These are phyloP conservation scores for Cytospora leucostoma DNA, from an alignment of 2,329 filamentous ascomycete genomes.

Conservation along the genomic window DNA sequence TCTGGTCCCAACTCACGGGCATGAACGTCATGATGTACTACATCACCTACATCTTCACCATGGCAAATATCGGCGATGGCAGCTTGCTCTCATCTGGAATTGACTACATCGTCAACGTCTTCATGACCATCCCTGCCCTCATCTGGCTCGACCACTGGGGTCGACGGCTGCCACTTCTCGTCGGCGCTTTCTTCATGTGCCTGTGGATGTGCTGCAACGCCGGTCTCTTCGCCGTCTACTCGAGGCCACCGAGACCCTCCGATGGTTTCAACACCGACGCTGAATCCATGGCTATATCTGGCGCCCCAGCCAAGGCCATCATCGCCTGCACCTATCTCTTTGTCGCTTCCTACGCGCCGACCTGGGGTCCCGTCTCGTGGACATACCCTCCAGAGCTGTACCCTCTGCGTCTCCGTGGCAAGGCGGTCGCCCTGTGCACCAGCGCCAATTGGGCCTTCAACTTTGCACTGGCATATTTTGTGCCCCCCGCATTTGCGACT, in stretches of 20 bases:
- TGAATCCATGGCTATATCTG: conserved; percentile 51
- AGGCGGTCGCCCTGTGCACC: conserved; percentile 40
- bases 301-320: conserved; percentile 55
- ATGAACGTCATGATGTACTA: conserved; percentile 78
- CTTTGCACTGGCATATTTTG: conserved; percentile 43
- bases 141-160: conserved; percentile 76
- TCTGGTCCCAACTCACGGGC: conserved; percentile 70
- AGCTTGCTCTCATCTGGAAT: conserved; percentile 68
- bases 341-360: conserved; percentile 53
- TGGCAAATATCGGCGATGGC: conserved; percentile 66
- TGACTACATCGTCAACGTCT: conserved; percentile 77
- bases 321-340: conserved; percentile 68
- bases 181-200: conserved; percentile 66
- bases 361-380: conserved; percentile 48
- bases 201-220: conserved; percentile 50
- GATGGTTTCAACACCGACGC: conserved; percentile 42
- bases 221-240: conserved; percentile 47
- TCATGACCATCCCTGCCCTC: conserved; percentile 76
- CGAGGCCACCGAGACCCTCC: conserved; percentile 35
- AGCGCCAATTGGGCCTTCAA: conserved; percentile 45
- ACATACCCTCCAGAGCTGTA: conserved; percentile 51
- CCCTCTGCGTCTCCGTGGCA: conserved; percentile 43
- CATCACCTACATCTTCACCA: conserved; percentile 69
- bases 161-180: conserved; percentile 66
- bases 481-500: conserved; percentile 40